A percentile compares a stretch with the other conserved stretches of the same genome.
phyloP scores from a whole-genome alignment of 768 basidiomycete genomes.

The Suillus placidus region DNA sequence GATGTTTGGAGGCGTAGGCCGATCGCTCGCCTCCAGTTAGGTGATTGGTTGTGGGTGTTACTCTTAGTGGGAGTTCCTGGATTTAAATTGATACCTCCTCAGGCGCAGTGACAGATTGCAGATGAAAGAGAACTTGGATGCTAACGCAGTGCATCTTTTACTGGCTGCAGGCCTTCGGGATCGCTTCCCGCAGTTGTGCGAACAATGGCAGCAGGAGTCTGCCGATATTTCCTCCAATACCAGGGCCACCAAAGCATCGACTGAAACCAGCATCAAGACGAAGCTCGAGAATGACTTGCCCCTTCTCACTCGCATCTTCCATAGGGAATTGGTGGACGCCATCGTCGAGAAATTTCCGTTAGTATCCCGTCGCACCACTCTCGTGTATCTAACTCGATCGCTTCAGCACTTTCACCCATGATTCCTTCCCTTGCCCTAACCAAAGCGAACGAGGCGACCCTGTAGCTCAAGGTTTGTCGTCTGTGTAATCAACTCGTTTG shows the following conservation, averaged over 20 bases:
- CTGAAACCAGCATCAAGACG: neutral
- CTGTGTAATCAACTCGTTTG: neutral
- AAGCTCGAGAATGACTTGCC: slow-evolving; percentile 14
- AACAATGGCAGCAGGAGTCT: slow-evolving; percentile 24
- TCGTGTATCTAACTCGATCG: neutral
- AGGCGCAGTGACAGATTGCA: slow-evolving; percentile 28
- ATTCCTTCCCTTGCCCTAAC: slow-evolving; percentile 14
- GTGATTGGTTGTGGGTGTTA: slow-evolving; percentile 22
- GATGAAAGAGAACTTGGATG: slow-evolving; percentile 28
- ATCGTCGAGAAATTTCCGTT: slow-evolving; percentile 23
- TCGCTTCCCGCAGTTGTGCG: slow-evolving; percentile 27
- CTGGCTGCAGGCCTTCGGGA: slow-evolving; percentile 29
- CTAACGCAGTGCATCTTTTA: slow-evolving; percentile 30
- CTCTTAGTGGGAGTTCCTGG: neutral
- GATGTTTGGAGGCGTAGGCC: slow-evolving; percentile 8
- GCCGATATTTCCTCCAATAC: slow-evolving; percentile 1
- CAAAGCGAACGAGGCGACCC: neutral
- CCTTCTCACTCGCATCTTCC: slow-evolving; percentile 1
- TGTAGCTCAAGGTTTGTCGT: slow-evolving; percentile 10
- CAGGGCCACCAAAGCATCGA: fast-evolving
- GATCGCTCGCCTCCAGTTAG: slow-evolving; percentile 18
- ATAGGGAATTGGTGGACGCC: slow-evolving; percentile 27
- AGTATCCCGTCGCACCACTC: slow-evolving; percentile 13
- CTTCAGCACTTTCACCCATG: slow-evolving; percentile 16
- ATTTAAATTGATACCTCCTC: neutral